phyloP scores from a whole-genome alignment of 2,329 filamentous ascomycete genomes.

The Xylaria digitata region DNA sequence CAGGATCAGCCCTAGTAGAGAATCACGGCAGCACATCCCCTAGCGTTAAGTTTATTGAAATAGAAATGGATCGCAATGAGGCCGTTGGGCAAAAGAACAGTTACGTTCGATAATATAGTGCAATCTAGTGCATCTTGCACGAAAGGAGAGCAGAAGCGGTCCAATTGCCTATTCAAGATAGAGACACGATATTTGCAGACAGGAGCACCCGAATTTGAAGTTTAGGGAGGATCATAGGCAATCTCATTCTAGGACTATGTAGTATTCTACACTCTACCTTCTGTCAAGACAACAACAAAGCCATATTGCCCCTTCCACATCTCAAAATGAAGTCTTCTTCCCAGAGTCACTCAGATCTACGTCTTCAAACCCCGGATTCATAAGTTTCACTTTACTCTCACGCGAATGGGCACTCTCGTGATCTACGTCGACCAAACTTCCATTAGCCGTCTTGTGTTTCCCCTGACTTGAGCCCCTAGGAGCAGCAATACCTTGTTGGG shows the following conservation, averaged over 20 bases:
- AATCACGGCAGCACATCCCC: neutral
- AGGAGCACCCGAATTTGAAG: neutral
- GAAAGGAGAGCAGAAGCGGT: neutral
- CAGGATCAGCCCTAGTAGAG: neutral
- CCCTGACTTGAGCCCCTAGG: neutral
- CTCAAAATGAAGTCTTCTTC: constrained; percentile 23
- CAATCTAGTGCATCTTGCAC: neutral
- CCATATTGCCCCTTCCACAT: neutral
- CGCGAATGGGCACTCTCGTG: constrained; percentile 6
- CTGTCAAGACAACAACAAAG: constrained; percentile 1
- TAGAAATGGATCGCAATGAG: neutral
- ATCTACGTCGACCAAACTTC: neutral
- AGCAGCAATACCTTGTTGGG: constrained; percentile 23
- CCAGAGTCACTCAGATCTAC: constrained; percentile 13
- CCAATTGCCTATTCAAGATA: neutral
- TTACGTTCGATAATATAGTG: neutral
- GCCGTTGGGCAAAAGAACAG: neutral
- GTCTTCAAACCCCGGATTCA: constrained; percentile 29
- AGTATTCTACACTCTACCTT: constrained; percentile 27
- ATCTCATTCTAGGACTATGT: constrained; percentile 32
- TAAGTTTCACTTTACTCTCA: constrained; percentile 20
- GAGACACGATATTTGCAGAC: neutral
- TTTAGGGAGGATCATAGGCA: constrained; percentile 21
- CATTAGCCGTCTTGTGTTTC: neutral
- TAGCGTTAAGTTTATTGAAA: neutral